phyloP scores from a whole-genome alignment of 1,284 basidiomycete genomes.

The Coniferiporia sulphurascens region DNA sequence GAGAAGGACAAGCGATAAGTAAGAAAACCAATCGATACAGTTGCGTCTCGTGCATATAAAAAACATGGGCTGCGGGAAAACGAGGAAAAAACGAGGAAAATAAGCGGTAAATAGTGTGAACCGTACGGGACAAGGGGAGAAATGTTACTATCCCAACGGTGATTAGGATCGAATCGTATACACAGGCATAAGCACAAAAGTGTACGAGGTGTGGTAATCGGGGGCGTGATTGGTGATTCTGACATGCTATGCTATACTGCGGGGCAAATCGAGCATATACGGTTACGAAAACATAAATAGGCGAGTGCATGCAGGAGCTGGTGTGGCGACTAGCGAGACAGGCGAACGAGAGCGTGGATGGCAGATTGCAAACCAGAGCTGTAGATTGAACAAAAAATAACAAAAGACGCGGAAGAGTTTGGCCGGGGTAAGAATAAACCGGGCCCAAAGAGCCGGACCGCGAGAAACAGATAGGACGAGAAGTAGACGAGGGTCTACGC shows the following conservation, averaged over 20 bases:
- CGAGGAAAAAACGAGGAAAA: not conserved
- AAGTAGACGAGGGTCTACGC: not conserved
- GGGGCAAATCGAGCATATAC: not conserved
- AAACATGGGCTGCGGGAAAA: not conserved
- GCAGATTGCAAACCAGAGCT: too few species aligned
- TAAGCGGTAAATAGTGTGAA: not conserved
- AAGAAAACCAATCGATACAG: slow-evolving; percentile 12
- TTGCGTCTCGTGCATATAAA: slow-evolving; percentile 4
- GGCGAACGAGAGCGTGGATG: not conserved
- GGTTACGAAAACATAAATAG: slow-evolving; percentile 7
- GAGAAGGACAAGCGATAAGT: too few species aligned
- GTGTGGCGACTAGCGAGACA: not conserved
- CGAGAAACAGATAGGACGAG: not conserved
- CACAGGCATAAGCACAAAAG: too few species aligned
- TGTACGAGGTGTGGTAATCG: too few species aligned
- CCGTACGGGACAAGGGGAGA: not conserved
- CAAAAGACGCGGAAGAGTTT: not conserved
- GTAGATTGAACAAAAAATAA: not conserved
- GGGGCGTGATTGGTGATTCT: too few species aligned
- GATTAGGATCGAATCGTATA: too few species aligned
- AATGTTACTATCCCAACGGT: not conserved
- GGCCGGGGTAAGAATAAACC: too few species aligned
- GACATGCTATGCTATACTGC: not conserved
- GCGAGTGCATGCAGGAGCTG: not conserved
- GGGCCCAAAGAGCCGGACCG: too few species aligned